A percentile compares a stretch with the other conserved stretches of the same genome.
These are phyloP conservation scores for Citrullus mucosospermus DNA, from an alignment of 306 rosid species.

Conservation along the genomic window DNA sequence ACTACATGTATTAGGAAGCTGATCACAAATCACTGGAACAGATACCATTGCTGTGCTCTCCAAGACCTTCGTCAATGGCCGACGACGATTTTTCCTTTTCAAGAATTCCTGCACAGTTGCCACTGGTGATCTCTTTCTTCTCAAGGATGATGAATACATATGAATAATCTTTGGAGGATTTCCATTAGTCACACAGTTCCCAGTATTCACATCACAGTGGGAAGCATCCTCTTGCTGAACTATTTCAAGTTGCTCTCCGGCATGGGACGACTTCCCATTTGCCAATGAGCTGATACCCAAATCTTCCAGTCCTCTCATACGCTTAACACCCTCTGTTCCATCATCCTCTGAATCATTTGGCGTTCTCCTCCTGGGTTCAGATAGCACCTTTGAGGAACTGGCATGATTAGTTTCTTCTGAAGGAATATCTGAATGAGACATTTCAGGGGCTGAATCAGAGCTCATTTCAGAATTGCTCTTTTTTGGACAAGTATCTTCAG, in stretches of 20 bases:
- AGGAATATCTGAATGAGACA: slow-evolving; percentile 75
- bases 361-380: slow-evolving; percentile 69
- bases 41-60: slow-evolving; percentile 86
- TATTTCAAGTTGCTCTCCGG: slow-evolving; percentile 34
- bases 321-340: slow-evolving; percentile 83
- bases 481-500: slow-evolving; percentile 28
- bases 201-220: slow-evolving; percentile 26
- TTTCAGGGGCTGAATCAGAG: slow-evolving; percentile 65
- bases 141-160: slow-evolving; percentile 37
- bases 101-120: slow-evolving; percentile 50
- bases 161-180: slow-evolving; percentile 43
- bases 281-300: slow-evolving; percentile 15
- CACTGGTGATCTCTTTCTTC: slow-evolving; percentile 78
- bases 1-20: slow-evolving; percentile 46
- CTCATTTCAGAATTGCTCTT: slow-evolving; percentile 49
- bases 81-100: slow-evolving; percentile 65
- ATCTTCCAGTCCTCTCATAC: slow-evolving; percentile 97
- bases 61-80: slow-evolving; percentile 83
- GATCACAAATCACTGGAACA: slow-evolving; percentile 62
- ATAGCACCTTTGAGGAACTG: slow-evolving; percentile 51
- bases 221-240: slow-evolving; percentile 57
- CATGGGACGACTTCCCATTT: slow-evolving; percentile 45
- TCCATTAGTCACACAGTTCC: slow-evolving; percentile 46
- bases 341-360: slow-evolving; percentile 99
- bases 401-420: slow-evolving; percentile 78